Evolutionary conservation across 1,284 basidiomycete species (phyloP), one percentile per base, ranked within the genome.

Genomic region (Cryptococcus amylolentus): DNA sequence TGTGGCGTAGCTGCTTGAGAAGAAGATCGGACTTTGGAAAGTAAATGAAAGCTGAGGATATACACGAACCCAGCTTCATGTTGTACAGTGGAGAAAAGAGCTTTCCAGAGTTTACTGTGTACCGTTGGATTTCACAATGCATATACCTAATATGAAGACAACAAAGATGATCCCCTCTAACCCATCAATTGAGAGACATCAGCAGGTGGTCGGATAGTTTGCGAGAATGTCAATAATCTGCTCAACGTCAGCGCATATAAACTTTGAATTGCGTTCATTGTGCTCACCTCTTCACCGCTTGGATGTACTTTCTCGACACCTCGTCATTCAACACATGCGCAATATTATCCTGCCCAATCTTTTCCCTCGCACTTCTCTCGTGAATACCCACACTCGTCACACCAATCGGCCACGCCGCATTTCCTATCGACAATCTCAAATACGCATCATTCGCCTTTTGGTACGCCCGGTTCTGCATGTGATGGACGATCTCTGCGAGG

Each of bases 371-470:
- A 1, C 91, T 94, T 71, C 96, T 88, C 77, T 96, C 95, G 78
- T 98, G 96, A 62, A 98, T 98, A 80, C 95, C 92, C 79, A 97
- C 95, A 88, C 95, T 95, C 57, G 96, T 98, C 5, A 98, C 96
- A 54, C 96, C 96, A 70, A 99, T 98, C 0, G 96, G 96, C 96
- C 96, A 99, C 1, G 96, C 94, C 0, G 96, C 95, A 71, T 97
- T 99, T 16, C 96, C 96, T 61, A 99, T 99, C 4, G 90, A 94
- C 37, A 99, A 80, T 26, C 95, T 88, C 16, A 99, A 84, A 76
- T 99, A 99, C 0, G 93, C 88, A 73, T 99, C 96, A 70, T 98
- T 98, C 0, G 96, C 96, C 57, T 82, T 84, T 69, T 96, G 88
- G 70, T 98, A 99, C 75, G 94, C 85, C 28, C 96, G 86, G 64